Evolutionary conservation across 495 filamentous ascomycete genomes (phyloP).

Genomic region (Hyaloscypha variabilis): DNA sequence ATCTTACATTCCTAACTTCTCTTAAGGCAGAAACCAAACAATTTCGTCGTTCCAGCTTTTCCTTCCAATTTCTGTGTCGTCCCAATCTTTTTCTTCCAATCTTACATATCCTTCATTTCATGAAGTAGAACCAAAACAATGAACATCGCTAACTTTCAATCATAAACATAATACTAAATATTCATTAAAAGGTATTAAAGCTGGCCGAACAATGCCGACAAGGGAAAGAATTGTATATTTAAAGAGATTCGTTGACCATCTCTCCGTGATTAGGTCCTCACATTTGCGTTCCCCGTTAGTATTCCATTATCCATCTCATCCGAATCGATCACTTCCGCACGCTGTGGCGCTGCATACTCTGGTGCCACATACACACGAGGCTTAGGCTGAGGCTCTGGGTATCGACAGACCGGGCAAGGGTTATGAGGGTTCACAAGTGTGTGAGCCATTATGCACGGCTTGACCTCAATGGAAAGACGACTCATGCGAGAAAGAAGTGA

Average conservation of each 20-base stretch:
- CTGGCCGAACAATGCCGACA: background rate
- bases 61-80: no score
- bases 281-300: conserved; percentile 1
- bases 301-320: conserved; percentile 7
- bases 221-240: background rate
- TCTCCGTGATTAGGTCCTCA: background rate
- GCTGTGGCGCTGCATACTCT: conserved; percentile 4
- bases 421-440: background rate
- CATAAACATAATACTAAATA: background rate
- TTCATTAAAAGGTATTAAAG: conserved; percentile 3
- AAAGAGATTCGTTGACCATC: background rate
- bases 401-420: background rate
- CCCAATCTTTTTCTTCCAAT: no score
- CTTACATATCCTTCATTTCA: no score
- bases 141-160: no score
- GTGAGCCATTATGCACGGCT: background rate
- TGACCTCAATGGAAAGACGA: conserved; percentile 4
- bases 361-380: conserved; percentile 7
- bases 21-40: no score
- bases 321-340: background rate
- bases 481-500: conserved; percentile 7
- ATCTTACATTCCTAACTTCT: no score
- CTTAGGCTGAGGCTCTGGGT: background rate
- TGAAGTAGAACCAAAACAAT: no score
- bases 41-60: no score